Percentiles rank a stretch among this genome's conserved stretches.
These are phyloP conservation scores for Aquilaria agallochum DNA, from an alignment of 441 rosid genomes.

Conservation along the genomic window DNA sequence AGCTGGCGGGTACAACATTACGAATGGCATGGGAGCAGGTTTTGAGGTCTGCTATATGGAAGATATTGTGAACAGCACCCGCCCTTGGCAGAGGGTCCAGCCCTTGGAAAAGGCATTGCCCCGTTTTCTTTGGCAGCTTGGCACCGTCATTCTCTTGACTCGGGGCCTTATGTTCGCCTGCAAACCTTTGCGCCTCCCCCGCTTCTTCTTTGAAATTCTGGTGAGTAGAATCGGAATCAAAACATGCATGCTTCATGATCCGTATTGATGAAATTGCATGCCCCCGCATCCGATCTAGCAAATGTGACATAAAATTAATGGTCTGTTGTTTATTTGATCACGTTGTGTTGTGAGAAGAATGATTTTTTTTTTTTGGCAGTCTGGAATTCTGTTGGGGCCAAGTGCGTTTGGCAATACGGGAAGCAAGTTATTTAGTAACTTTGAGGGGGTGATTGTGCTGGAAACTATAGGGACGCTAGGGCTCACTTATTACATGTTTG, in stretches of 20 bases:
- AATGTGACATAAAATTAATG: neutral
- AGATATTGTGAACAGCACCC: neutral
- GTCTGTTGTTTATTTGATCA: neutral
- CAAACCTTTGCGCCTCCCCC: slow-evolving; percentile 34
- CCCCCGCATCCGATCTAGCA: neutral
- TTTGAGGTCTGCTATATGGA: slow-evolving; percentile 2
- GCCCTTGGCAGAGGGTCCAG: slow-evolving; percentile 21
- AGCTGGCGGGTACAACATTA: neutral
- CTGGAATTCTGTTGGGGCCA: slow-evolving; percentile 8
- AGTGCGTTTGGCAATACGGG: neutral
- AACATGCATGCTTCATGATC: neutral
- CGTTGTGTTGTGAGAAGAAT: too few species aligned
- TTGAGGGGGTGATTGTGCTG: slow-evolving; percentile 20
- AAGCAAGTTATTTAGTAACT: slow-evolving; percentile 4
- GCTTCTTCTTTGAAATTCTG: slow-evolving; percentile 27
- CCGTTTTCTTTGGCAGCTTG: slow-evolving; percentile 22
- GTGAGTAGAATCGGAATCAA: slow-evolving; percentile 8
- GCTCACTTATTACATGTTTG: slow-evolving; percentile 37
- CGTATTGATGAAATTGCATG: neutral
- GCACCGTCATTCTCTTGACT: slow-evolving; percentile 17
- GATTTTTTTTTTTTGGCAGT: neutral
- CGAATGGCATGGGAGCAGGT: neutral
- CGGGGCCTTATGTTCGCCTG: slow-evolving; percentile 20
- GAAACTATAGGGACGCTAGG: slow-evolving; percentile 39
- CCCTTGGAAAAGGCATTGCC: slow-evolving; percentile 25